Evolutionary conservation across 2,329 filamentous ascomycete species (phyloP).

Genomic region (Ramichloridium luteum): DNA sequence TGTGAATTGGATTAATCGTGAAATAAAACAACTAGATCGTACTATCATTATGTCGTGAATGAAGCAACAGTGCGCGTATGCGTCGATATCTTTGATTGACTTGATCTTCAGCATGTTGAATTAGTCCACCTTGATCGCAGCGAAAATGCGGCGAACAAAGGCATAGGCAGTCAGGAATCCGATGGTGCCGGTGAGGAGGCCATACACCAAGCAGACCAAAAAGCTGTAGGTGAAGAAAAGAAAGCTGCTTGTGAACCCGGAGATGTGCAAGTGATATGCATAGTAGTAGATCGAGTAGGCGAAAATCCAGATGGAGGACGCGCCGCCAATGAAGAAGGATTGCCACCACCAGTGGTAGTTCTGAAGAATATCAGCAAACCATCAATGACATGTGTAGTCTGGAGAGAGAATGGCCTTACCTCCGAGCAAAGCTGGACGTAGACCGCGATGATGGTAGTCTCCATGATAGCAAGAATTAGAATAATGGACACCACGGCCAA

Average conservation of each 20-base stretch:
- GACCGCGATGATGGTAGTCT: slow-evolving; percentile 71
- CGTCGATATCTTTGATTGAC: too few species aligned
- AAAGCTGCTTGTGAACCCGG: slow-evolving; percentile 64
- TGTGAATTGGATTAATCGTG: too few species aligned
- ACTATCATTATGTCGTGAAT: too few species aligned
- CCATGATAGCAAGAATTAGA: slow-evolving; percentile 62
- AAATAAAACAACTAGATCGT: too few species aligned
- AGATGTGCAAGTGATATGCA: slow-evolving; percentile 65
- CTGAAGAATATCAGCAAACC: slow-evolving; percentile 24
- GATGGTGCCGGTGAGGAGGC: slow-evolving; percentile 67
- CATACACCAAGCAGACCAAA: slow-evolving; percentile 70
- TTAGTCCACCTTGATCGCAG: slow-evolving; percentile 28
- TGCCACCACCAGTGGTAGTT: slow-evolving; percentile 93
- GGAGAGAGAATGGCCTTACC: slow-evolving; percentile 30
- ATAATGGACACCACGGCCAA: slow-evolving; percentile 61
- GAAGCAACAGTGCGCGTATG: too few species aligned
- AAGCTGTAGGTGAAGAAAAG: slow-evolving; percentile 80
- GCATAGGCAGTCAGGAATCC: slow-evolving; percentile 75
- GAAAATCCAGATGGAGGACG: slow-evolving; percentile 71
- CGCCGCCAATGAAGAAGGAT: slow-evolving; percentile 66
- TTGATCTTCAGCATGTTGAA: too few species aligned
- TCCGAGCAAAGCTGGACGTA: slow-evolving; percentile 75
- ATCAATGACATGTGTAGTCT: neutral
- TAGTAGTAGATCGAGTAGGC: slow-evolving; percentile 78
- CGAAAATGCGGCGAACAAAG: slow-evolving; percentile 74